These are phyloP conservation scores for Cystobasidium sp. DNA, from an alignment of 1,284 basidiomycete genomes.

Conservation along the genomic window DNA sequence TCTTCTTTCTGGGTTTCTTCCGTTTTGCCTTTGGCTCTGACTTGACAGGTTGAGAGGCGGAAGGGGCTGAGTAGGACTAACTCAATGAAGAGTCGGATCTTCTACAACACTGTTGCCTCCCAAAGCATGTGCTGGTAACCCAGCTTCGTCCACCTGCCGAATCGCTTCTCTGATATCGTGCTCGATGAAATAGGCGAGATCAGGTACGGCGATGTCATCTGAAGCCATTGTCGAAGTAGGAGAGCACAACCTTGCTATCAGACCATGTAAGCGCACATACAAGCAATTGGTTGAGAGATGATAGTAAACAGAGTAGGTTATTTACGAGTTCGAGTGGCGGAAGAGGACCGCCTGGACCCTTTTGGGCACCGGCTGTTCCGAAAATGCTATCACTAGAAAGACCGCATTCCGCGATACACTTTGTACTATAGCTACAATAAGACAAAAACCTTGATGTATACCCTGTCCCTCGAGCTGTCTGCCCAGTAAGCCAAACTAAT, in stretches of 20 bases:
- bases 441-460: too few species aligned
- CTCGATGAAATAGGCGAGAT: slow-evolving; percentile 14
- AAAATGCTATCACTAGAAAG: too few species aligned
- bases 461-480: too few species aligned
- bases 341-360: neutral
- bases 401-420: too few species aligned
- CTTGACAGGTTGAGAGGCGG: neutral
- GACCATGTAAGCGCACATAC: neutral
- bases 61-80: too few species aligned
- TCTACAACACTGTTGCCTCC: neutral
- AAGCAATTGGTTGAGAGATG: neutral
- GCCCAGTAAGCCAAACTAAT: too few species aligned
- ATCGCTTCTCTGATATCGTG: slow-evolving; percentile 24
- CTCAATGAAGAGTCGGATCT: neutral
- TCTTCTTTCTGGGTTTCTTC: neutral
- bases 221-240: slow-evolving; percentile 1
- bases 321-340: neutral
- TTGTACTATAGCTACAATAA: too few species aligned
- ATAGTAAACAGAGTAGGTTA: neutral
- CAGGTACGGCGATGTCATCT: slow-evolving; percentile 31
- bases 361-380: too few species aligned
- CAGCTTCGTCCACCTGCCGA: neutral
- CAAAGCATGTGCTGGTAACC: neutral
- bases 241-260: neutral
- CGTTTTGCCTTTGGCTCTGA: neutral